Base-by-base conservation (phyloP, 116 monocot species). In the Iris pallida region DNA sequence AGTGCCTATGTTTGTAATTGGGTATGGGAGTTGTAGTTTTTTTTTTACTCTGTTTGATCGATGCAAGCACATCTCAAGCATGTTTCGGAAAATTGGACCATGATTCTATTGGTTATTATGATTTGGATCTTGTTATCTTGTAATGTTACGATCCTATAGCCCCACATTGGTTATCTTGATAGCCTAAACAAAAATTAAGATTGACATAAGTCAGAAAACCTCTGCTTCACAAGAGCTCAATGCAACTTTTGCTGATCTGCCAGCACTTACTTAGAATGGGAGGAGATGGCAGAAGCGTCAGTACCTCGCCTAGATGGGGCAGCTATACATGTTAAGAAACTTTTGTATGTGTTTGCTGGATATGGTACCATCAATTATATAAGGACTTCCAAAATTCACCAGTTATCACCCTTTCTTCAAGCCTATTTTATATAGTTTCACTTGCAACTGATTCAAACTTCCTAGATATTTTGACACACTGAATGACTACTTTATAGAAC, bases 301-400 rank as follows among this genome's bases (percentile, higher is more conserved):
- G 96, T 92, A 6, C 82, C 80, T 57, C 89, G 96, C 57, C 73
- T 96, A 14, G 96, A 96, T 76, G 96, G 96, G 7, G 86, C 89
- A 55, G 86, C 96, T 44, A 69, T 89, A 43, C 96, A 96, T 65
- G 80, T 89, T 45, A 85, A 87, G 57, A 77, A 92, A 73, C 87
- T 96, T 45, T 61, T 92, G 17, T 96, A 85, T 65, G 92, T 96
- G 11, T 85, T 96, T 81, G 81, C 86, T 71, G 96, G 96, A 80
- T 96, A 89, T 75, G 92, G 89, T 12, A 82, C 84, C 72, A 79
- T 96, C 67, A 79, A 96, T 65, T 77, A 82, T 81, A 92, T 96
- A 70, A 84, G 92, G 51, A 57, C 14, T 40, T 47, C 16, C 5
- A 6, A 13, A 4, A n/a, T 59, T 59, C 14, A 3, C 30, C 30